Evolutionary conservation across 2,329 filamentous ascomycete species (phyloP).

Genomic region (Trichoderma semiorbis): DNA sequence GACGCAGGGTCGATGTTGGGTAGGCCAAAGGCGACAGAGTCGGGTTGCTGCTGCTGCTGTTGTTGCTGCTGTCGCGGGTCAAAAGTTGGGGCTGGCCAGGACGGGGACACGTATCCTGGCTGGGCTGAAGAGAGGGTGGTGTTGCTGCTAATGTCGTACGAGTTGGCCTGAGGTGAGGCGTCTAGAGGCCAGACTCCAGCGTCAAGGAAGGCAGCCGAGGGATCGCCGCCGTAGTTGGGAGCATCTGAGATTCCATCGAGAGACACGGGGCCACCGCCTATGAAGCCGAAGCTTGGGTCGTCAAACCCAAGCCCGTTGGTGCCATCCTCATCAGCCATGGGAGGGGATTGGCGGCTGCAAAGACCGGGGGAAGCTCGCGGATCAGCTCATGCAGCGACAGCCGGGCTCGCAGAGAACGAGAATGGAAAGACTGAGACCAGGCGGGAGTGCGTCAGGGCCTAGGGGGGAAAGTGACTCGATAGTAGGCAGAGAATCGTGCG

Average conservation of each 20-base stretch:
- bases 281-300: constrained; percentile 39
- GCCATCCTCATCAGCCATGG: constrained; percentile 41
- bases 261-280: constrained; percentile 32
- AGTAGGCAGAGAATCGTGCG: constrained; percentile 8
- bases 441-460: constrained; percentile 12
- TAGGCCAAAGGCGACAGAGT: constrained; percentile 32
- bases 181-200: constrained; percentile 46
- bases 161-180: constrained; percentile 46
- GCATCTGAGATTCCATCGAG: constrained; percentile 32
- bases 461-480: constrained; percentile 10
- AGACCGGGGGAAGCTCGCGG: constrained; percentile 12
- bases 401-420: constrained; percentile 1
- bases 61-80: constrained; percentile 23
- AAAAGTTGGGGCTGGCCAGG: constrained; percentile 36
- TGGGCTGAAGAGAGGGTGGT: constrained; percentile 34
- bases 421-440: constrained; percentile 10
- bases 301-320: constrained; percentile 43
- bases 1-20: constrained; percentile 36
- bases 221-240: constrained; percentile 32
- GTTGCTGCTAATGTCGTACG: constrained; percentile 40
- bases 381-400: constrained; percentile 18
- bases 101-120: constrained; percentile 32
- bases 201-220: constrained; percentile 33
- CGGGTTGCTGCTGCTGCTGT: constrained; percentile 26
- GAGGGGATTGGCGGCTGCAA: constrained; percentile 12